These are phyloP conservation scores for Striga hermonthica DNA, from an alignment of 305 asterid genomes.

Conservation along the genomic window DNA sequence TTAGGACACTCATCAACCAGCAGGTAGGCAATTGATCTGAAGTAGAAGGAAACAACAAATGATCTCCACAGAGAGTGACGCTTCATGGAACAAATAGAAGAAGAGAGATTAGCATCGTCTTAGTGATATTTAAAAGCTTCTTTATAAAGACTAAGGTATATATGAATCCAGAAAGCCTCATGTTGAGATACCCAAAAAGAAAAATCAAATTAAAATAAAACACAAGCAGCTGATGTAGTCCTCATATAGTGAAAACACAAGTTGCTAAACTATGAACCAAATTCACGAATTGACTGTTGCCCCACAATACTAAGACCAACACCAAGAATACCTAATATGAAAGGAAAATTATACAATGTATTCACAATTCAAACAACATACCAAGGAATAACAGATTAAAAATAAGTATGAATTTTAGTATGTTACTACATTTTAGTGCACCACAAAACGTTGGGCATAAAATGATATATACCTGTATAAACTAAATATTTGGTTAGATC, in stretches of 20 bases:
- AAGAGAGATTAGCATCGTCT: slow-evolving; percentile 1
- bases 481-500: slow-evolving; percentile 54
- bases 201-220: neutral
- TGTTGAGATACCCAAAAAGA: neutral
- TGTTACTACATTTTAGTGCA: neutral
- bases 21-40: slow-evolving; percentile 14
- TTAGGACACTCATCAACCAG: slow-evolving; percentile 12
- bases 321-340: neutral
- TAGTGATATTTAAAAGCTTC: neutral
- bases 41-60: neutral
- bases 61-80: neutral
- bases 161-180: slow-evolving; percentile 11
- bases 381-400: neutral
- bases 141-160: neutral
- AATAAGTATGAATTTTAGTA: neutral
- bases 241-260: no score
- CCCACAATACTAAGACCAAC: no score
- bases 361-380: slow-evolving; percentile 8
- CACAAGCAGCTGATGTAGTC: no score
- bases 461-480: slow-evolving; percentile 53
- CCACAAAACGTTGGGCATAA: neutral
- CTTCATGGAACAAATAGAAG: slow-evolving; percentile 1
- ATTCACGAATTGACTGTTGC: no score
- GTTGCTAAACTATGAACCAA: neutral
- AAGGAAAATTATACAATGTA: neutral